Conservation (phyloP, 139 green algal species). For the Closterium sp. region DNA sequence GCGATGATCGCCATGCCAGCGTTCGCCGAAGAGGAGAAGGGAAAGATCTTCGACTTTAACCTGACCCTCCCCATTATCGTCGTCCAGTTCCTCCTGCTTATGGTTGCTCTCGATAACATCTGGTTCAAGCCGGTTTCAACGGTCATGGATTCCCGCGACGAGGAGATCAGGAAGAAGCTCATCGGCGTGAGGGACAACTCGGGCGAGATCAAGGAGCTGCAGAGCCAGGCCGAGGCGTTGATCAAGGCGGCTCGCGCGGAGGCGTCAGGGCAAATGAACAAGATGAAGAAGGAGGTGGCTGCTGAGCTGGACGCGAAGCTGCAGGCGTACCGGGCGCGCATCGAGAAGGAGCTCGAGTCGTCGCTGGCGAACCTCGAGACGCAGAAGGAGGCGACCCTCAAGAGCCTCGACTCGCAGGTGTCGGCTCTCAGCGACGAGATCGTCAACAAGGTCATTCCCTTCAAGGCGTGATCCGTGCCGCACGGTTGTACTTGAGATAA, state of each 20-base stretch:
- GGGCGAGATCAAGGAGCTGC: constrained; percentile 51
- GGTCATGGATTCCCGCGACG: constrained; percentile 61
- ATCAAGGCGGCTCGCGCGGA: constrained; percentile 51
- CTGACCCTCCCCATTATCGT: constrained; percentile 62
- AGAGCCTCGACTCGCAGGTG: constrained; percentile 49
- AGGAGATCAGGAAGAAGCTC: constrained; percentile 57
- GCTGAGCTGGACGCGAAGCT: constrained; percentile 49
- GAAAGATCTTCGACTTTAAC: constrained; percentile 68
- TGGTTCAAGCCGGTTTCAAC: constrained; percentile 61
- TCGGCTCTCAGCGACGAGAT: constrained; percentile 50
- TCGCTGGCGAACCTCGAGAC: constrained; percentile 49
- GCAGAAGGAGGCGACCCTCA: constrained; percentile 47
- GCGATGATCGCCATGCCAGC: constrained; percentile 24
- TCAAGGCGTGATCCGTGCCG: constrained; percentile 34
- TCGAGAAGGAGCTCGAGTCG: constrained; percentile 55
- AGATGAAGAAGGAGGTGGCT: constrained; percentile 47
- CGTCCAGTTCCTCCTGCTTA: constrained; percentile 59
- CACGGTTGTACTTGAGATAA: background rate
- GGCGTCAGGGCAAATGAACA: constrained; percentile 11
- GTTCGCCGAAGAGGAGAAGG: constrained; percentile 48
- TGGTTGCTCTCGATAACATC: constrained; percentile 63
- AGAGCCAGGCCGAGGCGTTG: constrained; percentile 53
- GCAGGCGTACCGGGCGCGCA: constrained; percentile 30
- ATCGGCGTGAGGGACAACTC: constrained; percentile 58
- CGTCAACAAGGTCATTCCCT: constrained; percentile 55